These are phyloP conservation scores for Neoboletus magnificus DNA, from an alignment of 768 basidiomycete genomes.

Conservation along the genomic window DNA sequence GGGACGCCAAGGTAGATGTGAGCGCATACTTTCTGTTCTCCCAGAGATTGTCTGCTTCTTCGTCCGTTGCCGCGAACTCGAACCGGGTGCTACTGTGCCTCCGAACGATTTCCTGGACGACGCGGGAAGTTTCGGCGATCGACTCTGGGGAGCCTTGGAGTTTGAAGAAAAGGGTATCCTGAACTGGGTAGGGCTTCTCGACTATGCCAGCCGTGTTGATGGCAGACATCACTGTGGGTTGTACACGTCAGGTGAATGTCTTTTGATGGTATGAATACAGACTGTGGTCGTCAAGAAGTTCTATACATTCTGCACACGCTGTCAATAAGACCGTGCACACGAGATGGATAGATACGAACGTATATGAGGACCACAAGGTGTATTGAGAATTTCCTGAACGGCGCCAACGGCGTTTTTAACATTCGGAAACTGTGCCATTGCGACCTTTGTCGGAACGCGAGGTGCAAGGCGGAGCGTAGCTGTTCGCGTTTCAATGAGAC, in stretches of 20 bases:
- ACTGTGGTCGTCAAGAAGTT: slow-evolving; percentile 79
- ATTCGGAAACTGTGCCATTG: slow-evolving; percentile 81
- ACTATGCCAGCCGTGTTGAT: slow-evolving; percentile 66
- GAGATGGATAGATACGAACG: slow-evolving; percentile 43
- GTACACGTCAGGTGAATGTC: not conserved
- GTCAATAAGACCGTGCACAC: not conserved
- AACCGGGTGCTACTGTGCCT: slow-evolving; percentile 68
- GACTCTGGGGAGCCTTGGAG: slow-evolving; percentile 71
- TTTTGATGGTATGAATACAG: slow-evolving; percentile 15
- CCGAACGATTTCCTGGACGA: slow-evolving; percentile 58
- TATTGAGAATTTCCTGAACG: slow-evolving; percentile 75
- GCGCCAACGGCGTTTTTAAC: slow-evolving; percentile 76
- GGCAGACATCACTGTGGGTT: slow-evolving; percentile 64
- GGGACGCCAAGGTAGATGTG: slow-evolving; percentile 61
- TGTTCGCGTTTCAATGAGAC: slow-evolving; percentile 25
- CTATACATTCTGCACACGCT: slow-evolving; percentile 67
- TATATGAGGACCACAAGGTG: slow-evolving; percentile 65
- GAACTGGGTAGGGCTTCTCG: slow-evolving; percentile 58
- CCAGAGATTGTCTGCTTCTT: slow-evolving; percentile 79
- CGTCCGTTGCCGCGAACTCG: slow-evolving; percentile 67
- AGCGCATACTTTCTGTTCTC: slow-evolving; percentile 83
- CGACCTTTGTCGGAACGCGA: slow-evolving; percentile 76
- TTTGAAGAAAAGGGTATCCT: slow-evolving; percentile 88
- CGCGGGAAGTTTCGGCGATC: slow-evolving; percentile 54
- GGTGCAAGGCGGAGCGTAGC: slow-evolving; percentile 84